Percentiles rank a stretch among this genome's conserved stretches.
These are phyloP conservation scores for Angomonas deanei DNA, from an alignment of 208 protist genomes.

Conservation along the genomic window DNA sequence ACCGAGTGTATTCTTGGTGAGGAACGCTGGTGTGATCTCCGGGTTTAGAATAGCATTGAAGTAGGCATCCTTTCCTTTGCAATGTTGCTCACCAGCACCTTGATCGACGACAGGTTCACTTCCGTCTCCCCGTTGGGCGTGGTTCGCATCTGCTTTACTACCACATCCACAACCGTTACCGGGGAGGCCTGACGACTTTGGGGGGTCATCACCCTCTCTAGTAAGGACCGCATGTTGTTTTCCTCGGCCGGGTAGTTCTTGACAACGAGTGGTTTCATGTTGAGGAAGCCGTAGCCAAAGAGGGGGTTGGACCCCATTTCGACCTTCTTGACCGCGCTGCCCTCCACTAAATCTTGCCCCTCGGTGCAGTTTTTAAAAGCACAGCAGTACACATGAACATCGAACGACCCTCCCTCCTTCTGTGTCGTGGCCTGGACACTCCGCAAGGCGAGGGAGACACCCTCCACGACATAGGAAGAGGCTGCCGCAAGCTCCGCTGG, in stretches of 20 bases:
- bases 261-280: constrained; percentile 24
- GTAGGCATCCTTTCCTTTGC: constrained; percentile 13
- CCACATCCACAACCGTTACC: constrained; percentile 31
- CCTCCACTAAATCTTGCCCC: constrained; percentile 20
- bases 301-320: constrained; percentile 51
- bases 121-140: constrained; percentile 23
- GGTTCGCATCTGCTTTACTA: constrained; percentile 51
- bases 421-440: constrained; percentile 19
- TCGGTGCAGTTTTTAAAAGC: constrained; percentile 23
- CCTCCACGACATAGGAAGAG: constrained; percentile 11
- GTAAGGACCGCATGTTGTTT: constrained; percentile 15
- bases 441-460: constrained; percentile 23
- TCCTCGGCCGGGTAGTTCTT: constrained; percentile 9
- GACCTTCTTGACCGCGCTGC: constrained; percentile 8
- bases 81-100: constrained; percentile 32
- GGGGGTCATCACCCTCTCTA: constrained; percentile 17
- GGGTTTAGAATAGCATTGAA: constrained; percentile 33
- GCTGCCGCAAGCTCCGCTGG: constrained; percentile 5
- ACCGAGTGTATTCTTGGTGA: constrained; percentile 43
- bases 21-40: constrained; percentile 15
- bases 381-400: constrained; percentile 30
- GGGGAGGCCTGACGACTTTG: constrained; percentile 17
- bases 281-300: constrained; percentile 48
- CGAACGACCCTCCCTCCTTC: constrained; percentile 29
- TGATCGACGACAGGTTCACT: constrained; percentile 45